Percentiles rank a stretch among this genome's conserved stretches.
Evolutionary conservation across 441 rosid genomes (phyloP).

Genomic region (Kokia cookei): DNA sequence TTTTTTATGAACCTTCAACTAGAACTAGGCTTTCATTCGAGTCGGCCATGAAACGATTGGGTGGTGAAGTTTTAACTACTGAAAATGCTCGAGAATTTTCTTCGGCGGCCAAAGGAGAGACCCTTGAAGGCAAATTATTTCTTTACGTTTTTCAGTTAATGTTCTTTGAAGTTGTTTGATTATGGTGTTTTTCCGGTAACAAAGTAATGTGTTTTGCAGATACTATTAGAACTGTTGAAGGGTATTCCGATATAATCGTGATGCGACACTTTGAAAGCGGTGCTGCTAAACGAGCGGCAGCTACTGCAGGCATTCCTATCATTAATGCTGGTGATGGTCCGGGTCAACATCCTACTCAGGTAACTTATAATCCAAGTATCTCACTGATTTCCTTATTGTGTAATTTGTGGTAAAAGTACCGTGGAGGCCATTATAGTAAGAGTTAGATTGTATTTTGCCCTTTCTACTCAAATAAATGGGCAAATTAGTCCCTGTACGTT

Average conservation of each 20-base stretch:
- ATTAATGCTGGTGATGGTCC: constrained; percentile 99
- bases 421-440: too few species aligned
- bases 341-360: constrained; percentile 98
- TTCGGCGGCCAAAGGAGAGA: constrained; percentile 97
- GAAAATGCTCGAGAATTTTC: constrained; percentile 98
- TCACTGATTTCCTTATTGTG: background rate
- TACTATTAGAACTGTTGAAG: constrained; percentile 87
- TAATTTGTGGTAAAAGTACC: too few species aligned
- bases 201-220: constrained; percentile 43
- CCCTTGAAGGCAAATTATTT: constrained; percentile 70
- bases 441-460: too few species aligned
- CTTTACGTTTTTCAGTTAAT: background rate
- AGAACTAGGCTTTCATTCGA: constrained; percentile 95
- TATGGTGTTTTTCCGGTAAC: background rate
- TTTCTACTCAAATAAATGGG: too few species aligned
- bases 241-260: constrained; percentile 85
- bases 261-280: constrained; percentile 98
- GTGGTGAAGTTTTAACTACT: constrained; percentile 94
- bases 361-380: constrained; percentile 7
- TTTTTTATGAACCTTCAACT: constrained; percentile 97
- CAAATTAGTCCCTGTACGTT: too few species aligned
- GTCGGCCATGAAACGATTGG: constrained; percentile 92
- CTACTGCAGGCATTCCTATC: constrained; percentile 76
- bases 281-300: constrained; percentile 89
- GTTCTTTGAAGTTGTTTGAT: background rate